phyloP scores from a whole-genome alignment of 257 asterid genomes.

The Asclepias syriaca region DNA sequence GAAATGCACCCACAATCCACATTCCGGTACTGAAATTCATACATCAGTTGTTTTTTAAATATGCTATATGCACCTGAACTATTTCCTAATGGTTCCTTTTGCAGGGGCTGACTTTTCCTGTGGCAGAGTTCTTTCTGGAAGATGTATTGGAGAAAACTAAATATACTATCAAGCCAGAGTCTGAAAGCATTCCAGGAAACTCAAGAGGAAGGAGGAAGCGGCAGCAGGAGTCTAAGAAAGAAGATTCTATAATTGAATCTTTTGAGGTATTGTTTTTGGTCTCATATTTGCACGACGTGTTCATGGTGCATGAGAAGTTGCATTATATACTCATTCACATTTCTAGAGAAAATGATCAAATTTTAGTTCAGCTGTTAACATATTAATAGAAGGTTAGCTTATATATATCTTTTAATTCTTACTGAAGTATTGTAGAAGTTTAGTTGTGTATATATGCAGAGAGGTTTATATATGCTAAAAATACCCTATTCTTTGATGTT shows the following conservation, averaged over 20 bases:
- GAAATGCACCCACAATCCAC: slow-evolving; percentile 81
- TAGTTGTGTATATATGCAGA: not conserved
- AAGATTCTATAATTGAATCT: slow-evolving; percentile 68
- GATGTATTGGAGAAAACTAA: slow-evolving; percentile 79
- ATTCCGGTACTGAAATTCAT: slow-evolving; percentile 58
- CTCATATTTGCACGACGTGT: not conserved
- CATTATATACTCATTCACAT: not conserved
- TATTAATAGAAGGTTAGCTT: not conserved
- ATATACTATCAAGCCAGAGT: slow-evolving; percentile 49
- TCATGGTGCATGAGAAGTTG: not conserved
- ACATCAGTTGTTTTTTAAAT: slow-evolving; percentile 15
- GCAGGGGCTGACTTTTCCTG: slow-evolving; percentile 94
- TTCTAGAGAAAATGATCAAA: not conserved
- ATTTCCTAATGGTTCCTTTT: slow-evolving; percentile 16
- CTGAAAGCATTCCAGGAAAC: slow-evolving; percentile 47
- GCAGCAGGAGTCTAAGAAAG: slow-evolving; percentile 52
- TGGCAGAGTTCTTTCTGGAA: slow-evolving; percentile 76
- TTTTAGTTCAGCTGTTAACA: slow-evolving; percentile 11
- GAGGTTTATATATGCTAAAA: not conserved
- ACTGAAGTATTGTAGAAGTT: not conserved
- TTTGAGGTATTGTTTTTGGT: slow-evolving; percentile 59
- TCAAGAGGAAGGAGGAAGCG: slow-evolving; percentile 59
- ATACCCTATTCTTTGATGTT: not conserved
- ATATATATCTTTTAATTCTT: not conserved
- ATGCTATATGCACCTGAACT: slow-evolving; percentile 9